These are phyloP conservation scores for Thecaphora thlaspeos DNA, from an alignment of 1,284 basidiomycete species.

Conservation along the genomic window DNA sequence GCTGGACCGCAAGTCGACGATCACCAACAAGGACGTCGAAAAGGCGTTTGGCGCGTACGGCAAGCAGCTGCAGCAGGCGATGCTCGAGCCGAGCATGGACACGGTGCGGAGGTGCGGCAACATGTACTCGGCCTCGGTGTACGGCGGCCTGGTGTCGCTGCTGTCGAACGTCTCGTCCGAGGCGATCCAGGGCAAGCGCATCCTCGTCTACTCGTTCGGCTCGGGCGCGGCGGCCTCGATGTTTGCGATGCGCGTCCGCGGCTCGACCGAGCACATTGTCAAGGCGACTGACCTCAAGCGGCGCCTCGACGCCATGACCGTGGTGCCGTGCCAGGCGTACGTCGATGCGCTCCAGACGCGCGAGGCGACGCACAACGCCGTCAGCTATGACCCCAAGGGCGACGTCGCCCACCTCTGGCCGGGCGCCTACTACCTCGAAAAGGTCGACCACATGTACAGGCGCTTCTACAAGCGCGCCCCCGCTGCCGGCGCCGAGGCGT, in stretches of 20 bases:
- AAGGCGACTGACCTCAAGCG: constrained; percentile 76
- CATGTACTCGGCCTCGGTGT: constrained; percentile 98
- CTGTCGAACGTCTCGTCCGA: constrained; percentile 42
- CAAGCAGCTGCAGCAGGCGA: constrained; percentile 38
- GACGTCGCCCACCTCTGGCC: constrained; percentile 89
- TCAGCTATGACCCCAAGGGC: constrained; percentile 80
- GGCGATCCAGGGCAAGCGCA: constrained; percentile 57
- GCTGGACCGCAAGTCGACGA: constrained; percentile 62
- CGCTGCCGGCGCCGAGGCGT: too few relatives aligned
- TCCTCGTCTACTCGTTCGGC: constrained; percentile 91
- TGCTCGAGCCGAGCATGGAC: constrained; percentile 55
- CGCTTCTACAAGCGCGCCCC: constrained; percentile 69
- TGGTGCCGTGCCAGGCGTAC: constrained; percentile 84
- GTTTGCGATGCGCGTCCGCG: constrained; percentile 81
- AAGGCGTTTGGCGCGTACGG: constrained; percentile 63
- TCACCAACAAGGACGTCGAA: constrained; percentile 91
- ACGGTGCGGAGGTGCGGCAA: constrained; percentile 67
- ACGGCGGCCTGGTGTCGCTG: constrained; percentile 78
- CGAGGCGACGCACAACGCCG: constrained; percentile 93
- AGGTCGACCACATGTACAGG: constrained; percentile 87
- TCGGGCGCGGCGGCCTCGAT: constrained; percentile 87
- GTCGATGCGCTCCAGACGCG: constrained; percentile 68
- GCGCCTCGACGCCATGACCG: constrained; percentile 80
- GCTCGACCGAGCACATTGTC: constrained; percentile 76
- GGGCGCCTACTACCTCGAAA: constrained; percentile 88